A percentile compares a stretch with the other conserved stretches of the same genome.
These are phyloP conservation scores for Brettanomyces bruxellensis DNA, from an alignment of 805 yeast species.

Conservation along the genomic window DNA sequence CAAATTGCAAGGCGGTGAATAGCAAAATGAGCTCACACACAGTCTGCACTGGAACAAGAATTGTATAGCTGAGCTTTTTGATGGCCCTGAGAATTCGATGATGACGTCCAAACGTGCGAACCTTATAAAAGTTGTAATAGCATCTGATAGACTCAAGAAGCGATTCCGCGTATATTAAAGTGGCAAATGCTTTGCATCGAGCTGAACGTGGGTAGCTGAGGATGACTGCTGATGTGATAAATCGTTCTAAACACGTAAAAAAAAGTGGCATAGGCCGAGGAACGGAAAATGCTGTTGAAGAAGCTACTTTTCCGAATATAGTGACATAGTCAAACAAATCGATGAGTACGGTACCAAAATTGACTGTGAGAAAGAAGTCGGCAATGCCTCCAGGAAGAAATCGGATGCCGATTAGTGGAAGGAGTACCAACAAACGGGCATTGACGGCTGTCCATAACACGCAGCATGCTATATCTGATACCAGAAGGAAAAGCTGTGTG, in stretches of 20 bases:
- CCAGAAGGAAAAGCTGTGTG: slow-evolving; percentile 16
- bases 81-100: slow-evolving; percentile 12
- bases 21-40: slow-evolving; percentile 13
- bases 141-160: slow-evolving; percentile 15
- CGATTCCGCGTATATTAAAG: slow-evolving; percentile 14
- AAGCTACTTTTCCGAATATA: slow-evolving; percentile 13
- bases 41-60: slow-evolving; percentile 16
- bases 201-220: slow-evolving; percentile 21
- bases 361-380: slow-evolving; percentile 37
- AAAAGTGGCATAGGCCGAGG: slow-evolving; percentile 1
- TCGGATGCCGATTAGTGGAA: slow-evolving; percentile 55
- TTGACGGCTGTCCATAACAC: slow-evolving; percentile 43
- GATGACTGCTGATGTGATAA: slow-evolving; percentile 9
- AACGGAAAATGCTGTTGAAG: slow-evolving; percentile 5
- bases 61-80: slow-evolving; percentile 9
- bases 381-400: slow-evolving; percentile 69
- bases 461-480: slow-evolving; percentile 22
- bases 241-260: slow-evolving; percentile 2
- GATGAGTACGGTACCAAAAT: slow-evolving; percentile 7
- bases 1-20: slow-evolving; percentile 14
- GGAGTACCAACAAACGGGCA: slow-evolving; percentile 41
- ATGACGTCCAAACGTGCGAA: slow-evolving; percentile 16
- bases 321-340: slow-evolving; percentile 16
- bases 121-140: slow-evolving; percentile 19
- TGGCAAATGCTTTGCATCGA: slow-evolving; percentile 17